Evolutionary conservation across 2,329 filamentous ascomycete genomes (phyloP), one percentile per base, ranked within the genome.

Genomic region (Fusarium sp.): DNA sequence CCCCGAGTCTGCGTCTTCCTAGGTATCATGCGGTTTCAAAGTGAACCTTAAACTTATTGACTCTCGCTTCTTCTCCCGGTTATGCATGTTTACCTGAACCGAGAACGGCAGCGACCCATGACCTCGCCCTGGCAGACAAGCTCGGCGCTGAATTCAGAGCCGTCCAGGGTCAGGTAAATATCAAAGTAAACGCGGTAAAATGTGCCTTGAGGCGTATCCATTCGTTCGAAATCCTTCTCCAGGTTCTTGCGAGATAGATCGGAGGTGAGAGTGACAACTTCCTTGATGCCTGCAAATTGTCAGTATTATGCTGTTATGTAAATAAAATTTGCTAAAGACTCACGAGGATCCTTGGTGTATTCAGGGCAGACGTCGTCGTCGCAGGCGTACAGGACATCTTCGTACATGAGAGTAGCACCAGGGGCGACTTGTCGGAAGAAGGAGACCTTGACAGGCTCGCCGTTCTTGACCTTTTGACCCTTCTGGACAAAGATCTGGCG

Each of bases 101-200:
- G 89, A 63, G 95, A 93, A 69, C 95, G 91, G 88, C 95, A 98
- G 70, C 95, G 91, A 71, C 96, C 96, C 96, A 98, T 99, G 72
- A 99, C 94, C 81, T 98, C 96, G 76, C 96, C 96, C 81, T 99
- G 96, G 83, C 96, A 99, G n/a, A 98, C 95, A 39, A 99, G 85
- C 84, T 98, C 96, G 54, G 96, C 96, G 74, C 96, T 98, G 85
- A 99, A 98, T 80, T 99, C 96, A 53, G 93, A 97, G 22, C 96
- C 96, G 77, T 99, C 96, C 17, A 99, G 90, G 0, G 96, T 98
- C 71, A 99, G 89, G 81, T 97, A 97, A 72, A 92, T 91, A 73
- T 91, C 90, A 72, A 91, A 91, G 80, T 91, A 92, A 66, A 92
- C 90, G 69, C 94, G 91, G 85, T 97, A 97, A 81, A 97, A 97